Evolutionary conservation across 1,284 basidiomycete species (phyloP).

Genomic region (Cutaneotrichosporon sp.): DNA sequence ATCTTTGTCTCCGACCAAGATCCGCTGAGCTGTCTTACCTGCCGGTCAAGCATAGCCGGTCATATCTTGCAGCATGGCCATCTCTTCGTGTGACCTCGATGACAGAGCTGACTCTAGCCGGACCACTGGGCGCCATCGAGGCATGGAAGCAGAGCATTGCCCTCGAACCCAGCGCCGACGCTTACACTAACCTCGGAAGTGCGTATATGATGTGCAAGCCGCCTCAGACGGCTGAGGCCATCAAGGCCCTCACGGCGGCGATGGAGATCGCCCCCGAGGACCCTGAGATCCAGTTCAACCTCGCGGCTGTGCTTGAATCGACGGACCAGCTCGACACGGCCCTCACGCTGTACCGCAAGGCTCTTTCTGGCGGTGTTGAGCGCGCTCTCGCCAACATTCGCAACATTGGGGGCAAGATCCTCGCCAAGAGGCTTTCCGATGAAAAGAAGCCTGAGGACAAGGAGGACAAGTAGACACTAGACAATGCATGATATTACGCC

Average conservation of each 20-base stretch:
- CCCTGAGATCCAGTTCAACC: conserved; percentile 91
- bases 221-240: conserved; percentile 81
- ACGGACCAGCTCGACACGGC: conserved; percentile 49
- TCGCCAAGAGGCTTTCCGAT: conserved; percentile 27
- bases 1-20: too few relatives aligned
- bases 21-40: too few relatives aligned
- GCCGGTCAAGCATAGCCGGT: too few relatives aligned
- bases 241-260: conserved; percentile 85
- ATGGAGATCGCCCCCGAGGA: conserved; percentile 83
- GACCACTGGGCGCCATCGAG: conserved; percentile 69
- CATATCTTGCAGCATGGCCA: too few relatives aligned
- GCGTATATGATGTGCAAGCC: conserved; percentile 87
- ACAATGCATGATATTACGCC: neutral
- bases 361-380: conserved; percentile 48
- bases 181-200: conserved; percentile 90
- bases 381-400: conserved; percentile 51
- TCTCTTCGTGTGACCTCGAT: too few relatives aligned
- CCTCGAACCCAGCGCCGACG: conserved; percentile 82
- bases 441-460: conserved; percentile 10
- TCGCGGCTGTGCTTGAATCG: conserved; percentile 60
- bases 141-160: conserved; percentile 83
- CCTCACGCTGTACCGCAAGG: conserved; percentile 49
- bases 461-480: conserved; percentile 11
- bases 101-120: neutral
- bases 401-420: conserved; percentile 49